Percentiles rank a stretch among this genome's conserved stretches.
phyloP scores from a whole-genome alignment of 164 flowering plant genomes.

The Magnolia changhungtana region DNA sequence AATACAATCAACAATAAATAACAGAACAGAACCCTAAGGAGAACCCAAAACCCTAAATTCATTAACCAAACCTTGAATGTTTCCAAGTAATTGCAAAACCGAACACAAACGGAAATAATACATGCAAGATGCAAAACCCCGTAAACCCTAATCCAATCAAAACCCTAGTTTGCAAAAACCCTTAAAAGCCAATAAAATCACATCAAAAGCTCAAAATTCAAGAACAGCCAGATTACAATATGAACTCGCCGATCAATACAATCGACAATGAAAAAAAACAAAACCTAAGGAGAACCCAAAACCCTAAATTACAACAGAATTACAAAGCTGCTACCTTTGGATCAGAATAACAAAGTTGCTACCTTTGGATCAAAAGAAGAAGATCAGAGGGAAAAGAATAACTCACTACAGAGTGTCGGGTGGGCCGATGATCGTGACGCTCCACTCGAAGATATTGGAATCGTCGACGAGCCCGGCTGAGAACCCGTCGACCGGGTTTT shows the following conservation, averaged over 20 bases:
- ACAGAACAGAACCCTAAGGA: neutral
- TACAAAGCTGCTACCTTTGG: no score
- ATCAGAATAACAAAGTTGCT: neutral
- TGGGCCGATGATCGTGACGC: slow-evolving; percentile 75
- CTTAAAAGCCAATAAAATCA: neutral
- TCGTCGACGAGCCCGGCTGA: slow-evolving; percentile 81
- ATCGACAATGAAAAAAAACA: neutral
- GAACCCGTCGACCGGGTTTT: slow-evolving; percentile 80
- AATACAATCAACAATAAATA: neutral
- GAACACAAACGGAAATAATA: neutral
- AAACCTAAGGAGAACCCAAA: neutral
- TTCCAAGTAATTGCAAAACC: neutral
- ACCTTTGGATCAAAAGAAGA: neutral
- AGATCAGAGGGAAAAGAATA: neutral
- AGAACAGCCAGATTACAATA: no score
- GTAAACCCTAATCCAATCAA: neutral
- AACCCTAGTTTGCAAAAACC: neutral
- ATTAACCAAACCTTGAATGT: neutral
- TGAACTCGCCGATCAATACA: neutral
- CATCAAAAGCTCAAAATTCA: neutral
- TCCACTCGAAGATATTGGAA: slow-evolving; percentile 73
- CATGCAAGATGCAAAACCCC: neutral
- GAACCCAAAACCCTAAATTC: neutral
- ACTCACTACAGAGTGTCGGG: slow-evolving; percentile 63
- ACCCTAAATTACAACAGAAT: neutral